Evolutionary conservation across 2,329 filamentous ascomycete genomes (phyloP), one percentile per base, ranked within the genome.

Genomic region (Mycosphaerelloides madeirae): DNA sequence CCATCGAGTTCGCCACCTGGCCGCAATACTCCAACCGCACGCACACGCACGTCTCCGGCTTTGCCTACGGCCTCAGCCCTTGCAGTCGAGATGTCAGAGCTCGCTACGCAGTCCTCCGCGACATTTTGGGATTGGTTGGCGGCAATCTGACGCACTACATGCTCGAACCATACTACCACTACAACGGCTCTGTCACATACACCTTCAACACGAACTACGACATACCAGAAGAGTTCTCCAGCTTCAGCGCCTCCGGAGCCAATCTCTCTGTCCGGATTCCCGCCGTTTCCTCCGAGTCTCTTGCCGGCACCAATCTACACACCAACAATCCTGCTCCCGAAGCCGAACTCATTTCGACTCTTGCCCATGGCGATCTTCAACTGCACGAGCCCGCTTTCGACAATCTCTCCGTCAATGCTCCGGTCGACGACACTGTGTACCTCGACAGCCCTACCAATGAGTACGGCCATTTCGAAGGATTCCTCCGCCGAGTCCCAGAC

Each of bases 401-500:
- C 22, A 9, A 25, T 25, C 9, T 33, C 8, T 14, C 18, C 13
- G 19, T 41, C 29, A 14, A 13, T 15, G n/a, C 20, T 6, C 22
- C 9, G 22, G 22, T 6, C 22, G 12, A 13, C 2, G 22, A 41
- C 25, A 20, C n/a, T 11, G 18, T n/a, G 2, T 25, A 22, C 16
- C n/a, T 20, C 18, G 22, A 20, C 16, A 34, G 19, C 42, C 13
- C 16, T 7, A 44, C 42, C 8, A 38, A 38, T 38, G 29, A 18
- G 11, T 44, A 44, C 14, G 42, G 42, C 14, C 42, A 44, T 32
- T 44, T 44, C 42, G 42, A 38, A 8, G 29, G 34, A 2, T 32
- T 33, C 29, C 22, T 28, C 16, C 18, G n/a, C 16, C 18, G 15
- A 3, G 5, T 4, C 25, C 15, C 19, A 32, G 1, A 14, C 33